Evolutionary conservation across 495 filamentous ascomycete genomes (phyloP).

Genomic region (Trichocladium antarcticum): DNA sequence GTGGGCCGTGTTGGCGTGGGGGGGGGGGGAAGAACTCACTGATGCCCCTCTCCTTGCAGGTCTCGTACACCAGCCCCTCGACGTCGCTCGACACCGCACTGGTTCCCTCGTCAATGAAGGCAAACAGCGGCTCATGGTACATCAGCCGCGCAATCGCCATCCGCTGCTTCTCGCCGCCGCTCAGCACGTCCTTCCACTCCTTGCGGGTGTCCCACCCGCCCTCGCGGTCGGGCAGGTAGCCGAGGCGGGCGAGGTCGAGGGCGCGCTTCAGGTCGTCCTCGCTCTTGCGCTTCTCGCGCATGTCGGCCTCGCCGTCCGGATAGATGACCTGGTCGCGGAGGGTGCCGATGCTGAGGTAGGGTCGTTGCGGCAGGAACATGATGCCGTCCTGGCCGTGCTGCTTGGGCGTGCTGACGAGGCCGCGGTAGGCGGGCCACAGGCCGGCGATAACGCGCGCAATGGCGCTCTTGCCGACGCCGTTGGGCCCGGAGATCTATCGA

Average conservation of each 20-base stretch:
- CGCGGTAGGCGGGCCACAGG: slow-evolving; percentile 92
- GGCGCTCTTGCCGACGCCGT: slow-evolving; percentile 87
- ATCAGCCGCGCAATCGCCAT: slow-evolving; percentile 81
- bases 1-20: neutral
- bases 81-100: slow-evolving; percentile 89
- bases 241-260: slow-evolving; percentile 71
- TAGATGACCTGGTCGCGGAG: slow-evolving; percentile 97
- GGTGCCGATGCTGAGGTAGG: slow-evolving; percentile 90
- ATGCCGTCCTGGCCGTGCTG: slow-evolving; percentile 74
- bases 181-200: slow-evolving; percentile 96
- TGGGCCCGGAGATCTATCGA: slow-evolving; percentile 69
- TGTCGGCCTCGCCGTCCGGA: slow-evolving; percentile 86
- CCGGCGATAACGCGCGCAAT: slow-evolving; percentile 85
- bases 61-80: slow-evolving; percentile 86
- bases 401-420: slow-evolving; percentile 74
- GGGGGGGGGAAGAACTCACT: slow-evolving; percentile 44
- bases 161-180: slow-evolving; percentile 96
- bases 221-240: slow-evolving; percentile 82
- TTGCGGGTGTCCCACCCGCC: slow-evolving; percentile 95
- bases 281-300: slow-evolving; percentile 65
- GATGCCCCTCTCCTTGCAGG: slow-evolving; percentile 82
- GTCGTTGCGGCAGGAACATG: slow-evolving; percentile 95
- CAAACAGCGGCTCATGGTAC: slow-evolving; percentile 91
- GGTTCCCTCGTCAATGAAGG: slow-evolving; percentile 91
- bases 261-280: slow-evolving; percentile 65